These are phyloP conservation scores for Calonectria leucothoes DNA, from an alignment of 2,329 filamentous ascomycete genomes.

Conservation along the genomic window DNA sequence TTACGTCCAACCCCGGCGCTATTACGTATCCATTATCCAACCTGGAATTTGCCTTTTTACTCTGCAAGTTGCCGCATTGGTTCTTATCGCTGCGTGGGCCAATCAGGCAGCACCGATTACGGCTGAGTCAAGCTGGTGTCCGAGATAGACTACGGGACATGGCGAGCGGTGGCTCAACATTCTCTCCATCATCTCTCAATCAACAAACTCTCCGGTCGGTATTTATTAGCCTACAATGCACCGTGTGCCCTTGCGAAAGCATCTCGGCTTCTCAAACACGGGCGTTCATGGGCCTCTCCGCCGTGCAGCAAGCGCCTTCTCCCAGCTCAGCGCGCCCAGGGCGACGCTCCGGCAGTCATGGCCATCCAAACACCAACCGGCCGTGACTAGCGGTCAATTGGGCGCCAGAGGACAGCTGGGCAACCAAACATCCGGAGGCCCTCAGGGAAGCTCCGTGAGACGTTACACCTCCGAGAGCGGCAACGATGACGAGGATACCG, in stretches of 20 bases:
- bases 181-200: conserved; percentile 9
- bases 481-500: conserved; percentile 47
- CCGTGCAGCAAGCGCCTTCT: background rate
- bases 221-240: conserved; percentile 6
- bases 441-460: background rate
- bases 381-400: background rate
- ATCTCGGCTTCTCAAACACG: conserved; percentile 5
- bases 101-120: background rate
- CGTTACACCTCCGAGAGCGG: conserved; percentile 14
- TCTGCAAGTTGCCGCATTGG: background rate
- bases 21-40: conserved; percentile 11
- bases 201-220: background rate
- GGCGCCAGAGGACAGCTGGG: background rate
- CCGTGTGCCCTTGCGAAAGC: conserved; percentile 6
- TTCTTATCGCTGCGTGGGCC: background rate
- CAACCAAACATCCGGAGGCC: background rate
- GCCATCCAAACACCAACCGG: background rate
- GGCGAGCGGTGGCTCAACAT: background rate
- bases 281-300: background rate
- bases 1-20: background rate
- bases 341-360: background rate
- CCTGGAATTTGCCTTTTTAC: background rate
- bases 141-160: background rate
- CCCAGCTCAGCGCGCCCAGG: background rate
- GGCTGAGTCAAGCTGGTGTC: conserved; percentile 6